Conservation (phyloP, 1,284 basidiomycete species). For the Microbotryum lychnidis-dioicae region DNA sequence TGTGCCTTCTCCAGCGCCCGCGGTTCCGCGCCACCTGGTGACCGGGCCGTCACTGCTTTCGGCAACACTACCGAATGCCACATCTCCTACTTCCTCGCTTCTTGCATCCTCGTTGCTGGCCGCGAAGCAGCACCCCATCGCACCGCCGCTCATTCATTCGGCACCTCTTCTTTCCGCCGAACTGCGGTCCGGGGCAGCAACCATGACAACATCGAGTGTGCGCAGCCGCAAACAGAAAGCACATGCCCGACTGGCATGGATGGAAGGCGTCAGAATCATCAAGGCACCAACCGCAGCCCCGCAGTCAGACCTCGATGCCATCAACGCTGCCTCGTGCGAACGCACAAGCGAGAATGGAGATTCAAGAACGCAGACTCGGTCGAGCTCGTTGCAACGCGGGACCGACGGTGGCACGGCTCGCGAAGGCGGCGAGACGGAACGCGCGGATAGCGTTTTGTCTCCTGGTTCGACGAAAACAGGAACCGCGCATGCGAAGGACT, state of each 20-base stretch:
- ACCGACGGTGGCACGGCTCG: constrained; percentile 28
- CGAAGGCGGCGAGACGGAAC: constrained; percentile 26
- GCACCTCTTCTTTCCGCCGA: neutral
- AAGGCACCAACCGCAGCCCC: constrained; percentile 6
- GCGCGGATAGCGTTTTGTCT: constrained; percentile 23
- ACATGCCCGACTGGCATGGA: constrained; percentile 34
- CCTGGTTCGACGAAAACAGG: constrained; percentile 17
- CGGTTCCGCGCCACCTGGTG: constrained; percentile 6
- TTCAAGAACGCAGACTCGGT: constrained; percentile 7
- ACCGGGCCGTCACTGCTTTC: constrained; percentile 16
- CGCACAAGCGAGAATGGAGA: neutral
- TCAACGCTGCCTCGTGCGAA: neutral
- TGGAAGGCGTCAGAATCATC: constrained; percentile 34
- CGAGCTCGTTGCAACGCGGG: constrained; percentile 23
- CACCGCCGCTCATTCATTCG: neutral
- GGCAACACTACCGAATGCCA: neutral
- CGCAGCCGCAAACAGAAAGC: constrained; percentile 21
- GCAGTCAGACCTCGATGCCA: neutral
- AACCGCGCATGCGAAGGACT: constrained; percentile 18
- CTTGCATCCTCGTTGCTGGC: constrained; percentile 24
- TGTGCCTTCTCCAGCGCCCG: neutral
- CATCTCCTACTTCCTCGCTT: constrained; percentile 5
- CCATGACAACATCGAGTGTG: constrained; percentile 26
- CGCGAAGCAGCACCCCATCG: neutral
- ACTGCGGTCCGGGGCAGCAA: constrained; percentile 2